These are phyloP conservation scores for Leccinum disarticulatum DNA, from an alignment of 768 basidiomycete species.

Conservation along the genomic window DNA sequence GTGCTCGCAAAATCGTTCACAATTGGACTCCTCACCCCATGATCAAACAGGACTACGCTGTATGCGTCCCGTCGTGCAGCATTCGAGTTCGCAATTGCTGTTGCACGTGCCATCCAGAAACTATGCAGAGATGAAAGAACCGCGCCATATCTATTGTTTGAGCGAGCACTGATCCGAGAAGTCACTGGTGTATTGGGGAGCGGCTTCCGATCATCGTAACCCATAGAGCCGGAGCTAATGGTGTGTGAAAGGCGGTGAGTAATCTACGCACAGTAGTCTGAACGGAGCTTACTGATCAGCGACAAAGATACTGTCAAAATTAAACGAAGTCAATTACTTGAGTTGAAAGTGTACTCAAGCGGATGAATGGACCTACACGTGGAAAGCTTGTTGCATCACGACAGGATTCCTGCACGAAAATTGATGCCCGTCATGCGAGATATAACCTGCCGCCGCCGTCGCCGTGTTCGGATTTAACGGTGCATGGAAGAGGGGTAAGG, in stretches of 20 bases:
- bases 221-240: constrained; percentile 54
- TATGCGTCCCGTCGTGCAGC: constrained; percentile 51
- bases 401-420: constrained; percentile 56
- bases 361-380: constrained; percentile 47
- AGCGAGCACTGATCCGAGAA: constrained; percentile 34
- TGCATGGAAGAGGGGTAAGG: constrained; percentile 52
- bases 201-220: constrained; percentile 39
- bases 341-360: fast-evolving
- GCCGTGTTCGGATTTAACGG: constrained; percentile 29
- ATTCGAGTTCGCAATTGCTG: constrained; percentile 32
- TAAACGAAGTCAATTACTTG: neutral
- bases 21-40: constrained; percentile 22
- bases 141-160: constrained; percentile 55
- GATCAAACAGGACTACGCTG: constrained; percentile 50
- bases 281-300: constrained; percentile 42
- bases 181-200: constrained; percentile 44
- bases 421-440: constrained; percentile 56
- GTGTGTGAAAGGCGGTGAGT: neutral
- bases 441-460: constrained; percentile 41
- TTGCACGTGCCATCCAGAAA: constrained; percentile 56
- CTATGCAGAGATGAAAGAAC: constrained; percentile 54
- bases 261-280: neutral
- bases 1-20: constrained; percentile 47
- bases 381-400: constrained; percentile 52
- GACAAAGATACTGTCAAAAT: constrained; percentile 47